Evolutionary conservation across 495 filamentous ascomycete genomes (phyloP).

Genomic region (Aspergillus mulundensis): DNA sequence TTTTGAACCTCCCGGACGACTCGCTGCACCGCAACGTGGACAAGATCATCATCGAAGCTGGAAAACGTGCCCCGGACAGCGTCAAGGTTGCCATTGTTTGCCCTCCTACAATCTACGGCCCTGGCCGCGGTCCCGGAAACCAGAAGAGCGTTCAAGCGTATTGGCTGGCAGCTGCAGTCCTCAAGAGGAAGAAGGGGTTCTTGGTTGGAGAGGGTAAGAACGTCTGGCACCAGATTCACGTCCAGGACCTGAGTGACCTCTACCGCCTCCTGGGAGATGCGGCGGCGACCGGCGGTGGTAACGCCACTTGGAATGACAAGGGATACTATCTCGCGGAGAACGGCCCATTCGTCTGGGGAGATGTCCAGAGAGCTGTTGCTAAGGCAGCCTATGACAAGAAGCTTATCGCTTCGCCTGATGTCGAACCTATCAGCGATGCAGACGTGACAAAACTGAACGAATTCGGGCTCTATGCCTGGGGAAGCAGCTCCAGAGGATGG

Average conservation of each 20-base stretch:
- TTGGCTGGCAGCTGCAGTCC: slow-evolving; percentile 47
- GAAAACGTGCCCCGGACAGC: slow-evolving; percentile 35
- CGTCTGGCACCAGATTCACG: slow-evolving; percentile 70
- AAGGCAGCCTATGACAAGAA: slow-evolving; percentile 59
- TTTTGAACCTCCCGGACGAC: slow-evolving; percentile 52
- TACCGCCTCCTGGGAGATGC: slow-evolving; percentile 65
- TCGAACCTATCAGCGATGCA: slow-evolving; percentile 33
- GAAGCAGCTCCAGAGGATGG: slow-evolving; percentile 60
- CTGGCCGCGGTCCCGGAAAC: slow-evolving; percentile 68
- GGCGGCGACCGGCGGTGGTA: slow-evolving; percentile 51
- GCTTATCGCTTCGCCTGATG: slow-evolving; percentile 54
- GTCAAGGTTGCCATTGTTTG: slow-evolving; percentile 70
- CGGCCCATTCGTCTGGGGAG: slow-evolving; percentile 67
- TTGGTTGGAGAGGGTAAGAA: slow-evolving; percentile 60
- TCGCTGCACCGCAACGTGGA: slow-evolving; percentile 60
- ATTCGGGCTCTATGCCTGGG: slow-evolving; percentile 46
- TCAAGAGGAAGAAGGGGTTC: slow-evolving; percentile 61
- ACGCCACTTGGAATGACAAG: slow-evolving; percentile 67
- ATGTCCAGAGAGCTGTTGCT: slow-evolving; percentile 58
- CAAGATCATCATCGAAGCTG: slow-evolving; percentile 50
- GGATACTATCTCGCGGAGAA: slow-evolving; percentile 76
- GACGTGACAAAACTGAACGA: slow-evolving; percentile 30
- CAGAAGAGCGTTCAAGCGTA: slow-evolving; percentile 63
- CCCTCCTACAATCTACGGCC: slow-evolving; percentile 76
- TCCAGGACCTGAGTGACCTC: slow-evolving; percentile 65